phyloP scores from a whole-genome alignment of 192 early-diverging fungal species.

The Pilobolus umbonatus region DNA sequence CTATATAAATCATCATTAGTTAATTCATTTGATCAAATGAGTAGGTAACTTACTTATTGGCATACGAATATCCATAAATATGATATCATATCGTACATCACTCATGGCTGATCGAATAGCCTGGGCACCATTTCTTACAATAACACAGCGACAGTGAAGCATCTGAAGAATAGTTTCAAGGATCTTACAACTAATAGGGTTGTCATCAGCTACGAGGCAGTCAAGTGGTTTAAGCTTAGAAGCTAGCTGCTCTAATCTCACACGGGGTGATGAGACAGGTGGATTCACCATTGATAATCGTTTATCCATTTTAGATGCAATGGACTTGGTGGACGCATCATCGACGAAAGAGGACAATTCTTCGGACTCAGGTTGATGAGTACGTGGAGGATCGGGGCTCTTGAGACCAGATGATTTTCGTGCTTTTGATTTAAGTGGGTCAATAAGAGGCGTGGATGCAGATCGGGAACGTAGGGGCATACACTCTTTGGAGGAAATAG shows the following conservation, averaged over 20 bases:
- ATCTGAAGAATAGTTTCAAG: slow-evolving; percentile 81
- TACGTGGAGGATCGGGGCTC: not conserved
- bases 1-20: slow-evolving; percentile 42
- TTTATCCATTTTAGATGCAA: not conserved
- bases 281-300: not conserved
- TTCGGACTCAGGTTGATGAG: not conserved
- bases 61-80: slow-evolving; percentile 93
- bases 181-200: slow-evolving; percentile 84
- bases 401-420: not conserved
- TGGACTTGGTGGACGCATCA: too few species aligned
- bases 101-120: slow-evolving; percentile 87
- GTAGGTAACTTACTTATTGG: slow-evolving; percentile 70
- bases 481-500: slow-evolving; percentile 11
- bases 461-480: slow-evolving; percentile 4
- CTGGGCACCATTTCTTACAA: slow-evolving; percentile 88
- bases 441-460: slow-evolving; percentile 6
- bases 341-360: too few species aligned
- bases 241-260: not conserved
- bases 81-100: slow-evolving; percentile 83
- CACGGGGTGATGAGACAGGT: not conserved
- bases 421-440: not conserved
- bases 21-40: not conserved
- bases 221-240: slow-evolving; percentile 22
- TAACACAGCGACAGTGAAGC: slow-evolving; percentile 72
- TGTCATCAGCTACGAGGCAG: slow-evolving; percentile 86